Percentiles rank a stretch among this genome's conserved stretches.
Evolutionary conservation across 2,329 filamentous ascomycete genomes (phyloP).

Genomic region (Fusarium sp.): DNA sequence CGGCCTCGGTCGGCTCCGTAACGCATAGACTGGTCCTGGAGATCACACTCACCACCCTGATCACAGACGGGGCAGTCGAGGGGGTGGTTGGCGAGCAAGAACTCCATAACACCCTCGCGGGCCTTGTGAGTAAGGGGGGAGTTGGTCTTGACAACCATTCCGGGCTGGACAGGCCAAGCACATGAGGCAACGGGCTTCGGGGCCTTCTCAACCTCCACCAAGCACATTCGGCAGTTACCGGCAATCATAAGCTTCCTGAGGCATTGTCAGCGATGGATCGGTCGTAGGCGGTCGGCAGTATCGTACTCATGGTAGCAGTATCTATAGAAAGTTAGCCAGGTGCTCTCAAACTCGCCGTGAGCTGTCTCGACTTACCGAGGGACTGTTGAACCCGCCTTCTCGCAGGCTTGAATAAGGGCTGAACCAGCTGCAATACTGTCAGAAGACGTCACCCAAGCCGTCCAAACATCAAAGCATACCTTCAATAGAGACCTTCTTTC

Average conservation of each 20-base stretch:
- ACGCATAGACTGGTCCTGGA: constrained; percentile 99
- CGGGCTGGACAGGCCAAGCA: constrained; percentile 97
- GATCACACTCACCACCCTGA: constrained; percentile 98
- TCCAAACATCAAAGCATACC: constrained; percentile 64
- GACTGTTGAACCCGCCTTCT: constrained; percentile 92
- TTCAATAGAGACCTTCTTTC: constrained; percentile 98
- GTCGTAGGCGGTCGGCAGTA: constrained; percentile 43
- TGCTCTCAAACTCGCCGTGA: constrained; percentile 35
- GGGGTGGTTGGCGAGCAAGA: constrained; percentile 94
- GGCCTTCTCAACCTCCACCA: constrained; percentile 96
- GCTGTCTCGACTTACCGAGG: constrained; percentile 71
- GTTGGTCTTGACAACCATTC: constrained; percentile 99
- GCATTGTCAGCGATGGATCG: constrained; percentile 55
- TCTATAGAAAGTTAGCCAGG: constrained; percentile 63
- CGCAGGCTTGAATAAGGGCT: constrained; percentile 97
- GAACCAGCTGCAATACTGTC: constrained; percentile 78
- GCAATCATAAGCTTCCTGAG: constrained; percentile 95
- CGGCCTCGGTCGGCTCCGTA: constrained; percentile 96
- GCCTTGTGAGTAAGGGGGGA: constrained; percentile 97
- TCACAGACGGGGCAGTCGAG: constrained; percentile 98
- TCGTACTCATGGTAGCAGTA: constrained; percentile 98
- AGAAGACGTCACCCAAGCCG: constrained; percentile 45
- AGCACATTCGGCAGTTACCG: constrained; percentile 99
- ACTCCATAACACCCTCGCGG: constrained; percentile 99
- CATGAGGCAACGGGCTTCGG: constrained; percentile 98